These are phyloP conservation scores for Hammondia hammondi DNA, from an alignment of 169 alveolate species.

Conservation along the genomic window DNA sequence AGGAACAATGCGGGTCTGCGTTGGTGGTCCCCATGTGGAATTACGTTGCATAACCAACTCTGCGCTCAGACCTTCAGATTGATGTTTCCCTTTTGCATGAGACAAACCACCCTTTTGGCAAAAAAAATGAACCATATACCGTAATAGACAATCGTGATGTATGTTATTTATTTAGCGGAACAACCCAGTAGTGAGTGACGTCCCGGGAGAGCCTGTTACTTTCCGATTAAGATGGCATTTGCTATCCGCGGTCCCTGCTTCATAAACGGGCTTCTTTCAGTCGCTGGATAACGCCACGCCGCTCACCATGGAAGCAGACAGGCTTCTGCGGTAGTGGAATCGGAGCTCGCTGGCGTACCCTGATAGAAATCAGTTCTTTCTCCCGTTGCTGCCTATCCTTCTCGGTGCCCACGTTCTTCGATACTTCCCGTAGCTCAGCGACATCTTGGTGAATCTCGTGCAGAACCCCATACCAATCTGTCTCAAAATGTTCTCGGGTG, in stretches of 20 bases:
- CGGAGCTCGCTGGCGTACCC: conserved; percentile 21
- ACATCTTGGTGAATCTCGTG: conserved; percentile 48
- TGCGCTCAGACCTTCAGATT: too few relatives aligned
- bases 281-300: background rate
- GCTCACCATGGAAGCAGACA: background rate
- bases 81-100: too few relatives aligned
- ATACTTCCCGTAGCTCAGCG: conserved; percentile 31
- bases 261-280: background rate
- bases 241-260: background rate
- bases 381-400: conserved; percentile 52
- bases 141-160: too few relatives aligned
- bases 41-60: too few relatives aligned
- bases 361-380: conserved; percentile 6
- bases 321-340: too few relatives aligned
- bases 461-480: conserved; percentile 62
- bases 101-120: too few relatives aligned
- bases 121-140: too few relatives aligned
- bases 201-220: too few relatives aligned
- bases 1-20: too few relatives aligned
- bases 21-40: too few relatives aligned
- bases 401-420: conserved; percentile 47
- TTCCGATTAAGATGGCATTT: background rate
- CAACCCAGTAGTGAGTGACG: too few relatives aligned
- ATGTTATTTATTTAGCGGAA: too few relatives aligned
- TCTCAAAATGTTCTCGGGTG: conserved; percentile 41